Conservation (phyloP, 495 filamentous ascomycete species). For the Sporormia fimetaria region DNA sequence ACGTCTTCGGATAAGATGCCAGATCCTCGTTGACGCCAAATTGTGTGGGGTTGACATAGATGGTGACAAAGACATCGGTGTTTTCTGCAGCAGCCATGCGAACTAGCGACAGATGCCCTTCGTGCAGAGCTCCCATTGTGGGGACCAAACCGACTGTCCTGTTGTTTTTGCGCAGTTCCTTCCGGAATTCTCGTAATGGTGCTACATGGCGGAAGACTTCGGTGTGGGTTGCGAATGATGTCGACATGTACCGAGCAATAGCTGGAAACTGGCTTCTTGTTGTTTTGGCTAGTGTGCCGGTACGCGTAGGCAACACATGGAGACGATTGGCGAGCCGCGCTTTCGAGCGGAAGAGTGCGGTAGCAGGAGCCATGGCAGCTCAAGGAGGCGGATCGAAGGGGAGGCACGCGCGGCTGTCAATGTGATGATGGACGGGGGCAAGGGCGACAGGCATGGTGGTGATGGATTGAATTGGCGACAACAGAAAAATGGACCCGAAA, state of each 20-base stretch:
- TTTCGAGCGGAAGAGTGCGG: too few species aligned
- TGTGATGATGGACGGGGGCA: too few species aligned
- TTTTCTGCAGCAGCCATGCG: constrained; percentile 77
- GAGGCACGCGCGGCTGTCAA: too few species aligned
- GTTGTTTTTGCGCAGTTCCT: constrained; percentile 51
- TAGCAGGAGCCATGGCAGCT: too few species aligned
- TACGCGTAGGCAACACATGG: too few species aligned
- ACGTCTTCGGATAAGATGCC: constrained; percentile 79
- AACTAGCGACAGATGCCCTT: constrained; percentile 79
- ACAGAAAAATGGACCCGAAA: constrained; percentile 4
- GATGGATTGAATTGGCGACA: too few species aligned
- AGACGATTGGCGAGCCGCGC: too few species aligned
- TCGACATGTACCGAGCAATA: constrained; percentile 8
- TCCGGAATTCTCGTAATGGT: constrained; percentile 59
- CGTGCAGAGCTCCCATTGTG: constrained; percentile 93
- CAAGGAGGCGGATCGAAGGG: too few species aligned
- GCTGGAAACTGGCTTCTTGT: neutral
- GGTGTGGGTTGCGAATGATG: constrained; percentile 32
- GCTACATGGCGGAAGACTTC: constrained; percentile 65
- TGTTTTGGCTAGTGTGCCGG: too few species aligned
- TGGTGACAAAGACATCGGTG: constrained; percentile 71
- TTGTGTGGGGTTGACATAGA: constrained; percentile 95
- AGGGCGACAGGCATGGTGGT: too few species aligned
- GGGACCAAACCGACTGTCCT: constrained; percentile 79
- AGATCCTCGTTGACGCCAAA: constrained; percentile 88